Conservation (phyloP, 2,329 filamentous ascomycete species). For the Colletotrichum sp. region DNA sequence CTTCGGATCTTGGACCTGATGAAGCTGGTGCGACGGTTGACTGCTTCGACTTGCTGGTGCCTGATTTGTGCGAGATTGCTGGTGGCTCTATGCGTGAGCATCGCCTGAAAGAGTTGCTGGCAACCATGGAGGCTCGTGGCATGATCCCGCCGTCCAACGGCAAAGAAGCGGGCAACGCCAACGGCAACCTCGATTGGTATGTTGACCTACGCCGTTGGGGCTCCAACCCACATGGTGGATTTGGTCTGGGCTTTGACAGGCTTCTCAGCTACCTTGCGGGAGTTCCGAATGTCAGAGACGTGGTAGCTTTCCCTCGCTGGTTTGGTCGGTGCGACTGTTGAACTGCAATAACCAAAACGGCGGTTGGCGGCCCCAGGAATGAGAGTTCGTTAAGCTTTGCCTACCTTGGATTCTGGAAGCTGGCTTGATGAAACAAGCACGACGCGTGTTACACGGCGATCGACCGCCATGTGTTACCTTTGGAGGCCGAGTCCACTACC, state of each 20-base stretch:
- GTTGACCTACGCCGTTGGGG: conserved; percentile 87
- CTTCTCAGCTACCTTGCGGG: conserved; percentile 84
- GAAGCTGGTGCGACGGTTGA: conserved; percentile 66
- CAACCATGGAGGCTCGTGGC: conserved; percentile 74
- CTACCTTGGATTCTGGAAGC: conserved; percentile 37
- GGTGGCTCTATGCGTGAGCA: conserved; percentile 92
- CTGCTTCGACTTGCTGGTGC: conserved; percentile 89
- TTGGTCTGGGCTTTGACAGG: conserved; percentile 88
- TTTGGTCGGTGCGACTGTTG: conserved; percentile 66
- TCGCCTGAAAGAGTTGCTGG: conserved; percentile 68
- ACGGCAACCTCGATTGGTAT: conserved; percentile 74
- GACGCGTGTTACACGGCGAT: not conserved
- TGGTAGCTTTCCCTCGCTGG: conserved; percentile 85
- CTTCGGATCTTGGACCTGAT: not conserved
- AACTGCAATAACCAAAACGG: not conserved
- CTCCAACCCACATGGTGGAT: conserved; percentile 90
- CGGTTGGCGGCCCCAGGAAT: not conserved
- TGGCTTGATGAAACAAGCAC: conserved; percentile 17
- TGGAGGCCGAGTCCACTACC: not conserved
- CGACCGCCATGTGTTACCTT: not conserved
- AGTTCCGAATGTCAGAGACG: conserved; percentile 81
- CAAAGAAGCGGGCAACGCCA: conserved; percentile 25
- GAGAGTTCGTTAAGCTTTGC: conserved; percentile 43
- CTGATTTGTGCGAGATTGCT: conserved; percentile 84
- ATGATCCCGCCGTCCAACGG: conserved; percentile 48